A percentile compares a stretch with the other conserved stretches of the same genome.
These are phyloP conservation scores for Populus deltoides DNA, from an alignment of 345 rosid species.

Conservation along the genomic window DNA sequence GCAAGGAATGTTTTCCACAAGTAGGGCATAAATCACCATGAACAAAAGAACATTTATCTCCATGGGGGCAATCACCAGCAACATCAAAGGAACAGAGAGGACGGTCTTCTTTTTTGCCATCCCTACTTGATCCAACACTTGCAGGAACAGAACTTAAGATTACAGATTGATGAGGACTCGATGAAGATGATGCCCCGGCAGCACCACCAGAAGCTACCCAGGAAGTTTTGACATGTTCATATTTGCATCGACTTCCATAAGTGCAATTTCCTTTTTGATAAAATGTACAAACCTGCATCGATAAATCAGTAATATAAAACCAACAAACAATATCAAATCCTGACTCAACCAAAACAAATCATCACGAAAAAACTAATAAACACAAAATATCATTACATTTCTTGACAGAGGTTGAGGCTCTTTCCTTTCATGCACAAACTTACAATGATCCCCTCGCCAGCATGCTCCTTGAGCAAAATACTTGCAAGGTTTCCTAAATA, in stretches of 20 bases:
- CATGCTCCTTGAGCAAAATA: slow-evolving; percentile 81
- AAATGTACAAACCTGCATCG: slow-evolving; percentile 64
- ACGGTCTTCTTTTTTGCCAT: slow-evolving; percentile 43
- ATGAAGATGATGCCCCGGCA: slow-evolving; percentile 47
- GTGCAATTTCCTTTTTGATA: slow-evolving; percentile 79
- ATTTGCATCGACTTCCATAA: slow-evolving; percentile 74
- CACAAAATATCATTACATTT: slow-evolving; percentile 40
- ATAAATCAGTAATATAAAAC: not conserved
- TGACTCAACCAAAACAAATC: not conserved
- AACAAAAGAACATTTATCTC: slow-evolving; percentile 62
- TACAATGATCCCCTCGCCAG: slow-evolving; percentile 77
- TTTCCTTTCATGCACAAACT: slow-evolving; percentile 67
- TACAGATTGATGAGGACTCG: slow-evolving; percentile 33
- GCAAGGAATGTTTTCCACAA: slow-evolving; percentile 73
- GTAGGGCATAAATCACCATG: slow-evolving; percentile 77
- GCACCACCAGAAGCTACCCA: slow-evolving; percentile 26
- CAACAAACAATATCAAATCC: not conserved
- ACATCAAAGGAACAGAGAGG: slow-evolving; percentile 70
- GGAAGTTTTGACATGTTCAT: slow-evolving; percentile 56
- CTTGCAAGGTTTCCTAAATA: slow-evolving; percentile 42
- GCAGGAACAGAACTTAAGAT: slow-evolving; percentile 26
- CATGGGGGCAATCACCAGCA: slow-evolving; percentile 65
- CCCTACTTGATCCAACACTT: slow-evolving; percentile 18
- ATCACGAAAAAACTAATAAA: not conserved
- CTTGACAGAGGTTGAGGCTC: slow-evolving; percentile 20